A percentile compares a stretch with the other conserved stretches of the same genome.
These are phyloP conservation scores for Lachnellula suecica DNA, from an alignment of 2,329 filamentous ascomycete genomes.

Conservation along the genomic window DNA sequence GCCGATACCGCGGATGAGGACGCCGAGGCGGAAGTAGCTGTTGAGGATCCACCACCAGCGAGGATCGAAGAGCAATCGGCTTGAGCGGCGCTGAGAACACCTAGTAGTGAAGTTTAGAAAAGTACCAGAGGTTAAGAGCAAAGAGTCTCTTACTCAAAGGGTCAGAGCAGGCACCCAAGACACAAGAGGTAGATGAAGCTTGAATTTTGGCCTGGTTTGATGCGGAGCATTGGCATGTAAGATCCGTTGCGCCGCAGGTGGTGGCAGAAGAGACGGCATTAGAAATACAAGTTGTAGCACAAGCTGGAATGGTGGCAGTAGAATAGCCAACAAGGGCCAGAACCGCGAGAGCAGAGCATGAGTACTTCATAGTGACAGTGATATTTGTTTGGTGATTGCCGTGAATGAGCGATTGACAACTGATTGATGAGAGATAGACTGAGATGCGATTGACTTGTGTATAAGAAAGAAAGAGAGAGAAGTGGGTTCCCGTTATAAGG, in stretches of 20 bases:
- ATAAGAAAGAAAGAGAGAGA: neutral
- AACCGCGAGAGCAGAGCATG: constrained; percentile 17
- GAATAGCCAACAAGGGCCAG: constrained; percentile 15
- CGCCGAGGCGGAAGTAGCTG: neutral
- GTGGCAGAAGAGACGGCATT: constrained; percentile 19
- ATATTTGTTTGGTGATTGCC: too few relatives aligned
- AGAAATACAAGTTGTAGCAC: constrained; percentile 21
- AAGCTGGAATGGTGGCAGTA: constrained; percentile 20
- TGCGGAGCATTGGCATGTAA: constrained; percentile 21
- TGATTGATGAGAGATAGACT: too few relatives aligned
- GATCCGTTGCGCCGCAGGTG: constrained; percentile 18
- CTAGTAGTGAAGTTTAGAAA: constrained; percentile 1
- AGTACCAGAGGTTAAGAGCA: neutral
- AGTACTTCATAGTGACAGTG: constrained; percentile 26
- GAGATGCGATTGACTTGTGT: neutral
- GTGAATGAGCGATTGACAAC: neutral
- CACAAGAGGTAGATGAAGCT: constrained; percentile 20
- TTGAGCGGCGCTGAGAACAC: constrained; percentile 11
- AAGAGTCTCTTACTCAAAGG: neutral
- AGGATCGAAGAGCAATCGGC: constrained; percentile 2
- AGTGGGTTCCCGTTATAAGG: neutral
- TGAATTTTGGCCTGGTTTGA: constrained; percentile 20
- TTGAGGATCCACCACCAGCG: neutral
- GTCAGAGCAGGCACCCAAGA: constrained; percentile 18
- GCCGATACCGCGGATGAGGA: neutral